Percentiles rank a stretch among this genome's conserved stretches.
Evolutionary conservation across 2,329 filamentous ascomycete species (phyloP).

Genomic region (Tolypocladium nubicola): DNA sequence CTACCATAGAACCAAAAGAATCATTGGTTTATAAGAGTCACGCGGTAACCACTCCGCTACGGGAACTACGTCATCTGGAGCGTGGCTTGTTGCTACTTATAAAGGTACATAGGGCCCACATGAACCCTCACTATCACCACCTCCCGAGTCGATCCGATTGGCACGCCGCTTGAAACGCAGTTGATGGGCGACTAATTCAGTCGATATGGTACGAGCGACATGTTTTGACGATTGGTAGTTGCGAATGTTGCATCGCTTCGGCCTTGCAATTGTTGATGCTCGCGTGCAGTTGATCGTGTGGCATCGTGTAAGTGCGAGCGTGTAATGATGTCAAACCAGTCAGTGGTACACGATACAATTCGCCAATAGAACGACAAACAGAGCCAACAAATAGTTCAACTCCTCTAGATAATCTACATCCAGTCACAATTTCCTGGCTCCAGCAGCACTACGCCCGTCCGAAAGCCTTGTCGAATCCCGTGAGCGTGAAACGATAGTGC

Average conservation of each 20-base stretch:
- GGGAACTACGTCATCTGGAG: conserved; percentile 7
- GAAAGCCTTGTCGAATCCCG: conserved; percentile 59
- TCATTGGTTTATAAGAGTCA: conserved; percentile 15
- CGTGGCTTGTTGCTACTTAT: not conserved
- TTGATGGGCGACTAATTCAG: not conserved
- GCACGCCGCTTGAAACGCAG: not conserved
- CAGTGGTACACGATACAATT: too few species aligned
- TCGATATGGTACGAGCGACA: too few species aligned
- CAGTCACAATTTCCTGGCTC: not conserved
- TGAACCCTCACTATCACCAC: not conserved
- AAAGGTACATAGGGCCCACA: not conserved
- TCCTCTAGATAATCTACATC: not conserved
- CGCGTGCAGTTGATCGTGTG: not conserved
- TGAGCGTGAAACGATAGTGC: conserved; percentile 61
- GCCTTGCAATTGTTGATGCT: too few species aligned
- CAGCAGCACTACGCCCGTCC: not conserved
- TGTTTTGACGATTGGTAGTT: too few species aligned
- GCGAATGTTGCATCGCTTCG: too few species aligned
- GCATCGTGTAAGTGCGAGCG: not conserved
- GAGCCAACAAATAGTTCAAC: too few species aligned
- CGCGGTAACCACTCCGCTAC: conserved; percentile 19
- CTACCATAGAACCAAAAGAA: conserved; percentile 10
- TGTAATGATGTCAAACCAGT: too few species aligned
- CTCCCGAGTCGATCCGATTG: not conserved
- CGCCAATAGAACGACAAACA: too few species aligned